Percentiles rank a stretch among this genome's conserved stretches.
These are phyloP conservation scores for Collybia mongolica DNA, from an alignment of 768 basidiomycete genomes.

Conservation along the genomic window DNA sequence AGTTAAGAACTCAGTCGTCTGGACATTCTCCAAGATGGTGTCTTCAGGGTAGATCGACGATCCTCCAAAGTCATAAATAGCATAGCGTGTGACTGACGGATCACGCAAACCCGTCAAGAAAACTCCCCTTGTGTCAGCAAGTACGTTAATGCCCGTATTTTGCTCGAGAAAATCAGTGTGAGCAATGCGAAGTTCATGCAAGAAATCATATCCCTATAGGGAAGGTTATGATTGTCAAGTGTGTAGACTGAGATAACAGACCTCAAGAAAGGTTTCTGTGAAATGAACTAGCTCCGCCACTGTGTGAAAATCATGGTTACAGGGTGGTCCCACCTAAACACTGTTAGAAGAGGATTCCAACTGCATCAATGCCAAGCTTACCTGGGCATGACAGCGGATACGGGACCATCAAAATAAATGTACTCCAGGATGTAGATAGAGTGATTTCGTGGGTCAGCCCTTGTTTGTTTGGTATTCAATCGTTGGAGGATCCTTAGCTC, in stretches of 20 bases:
- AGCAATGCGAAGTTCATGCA: slow-evolving; percentile 13
- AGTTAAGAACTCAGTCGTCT: neutral
- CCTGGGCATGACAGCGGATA: slow-evolving; percentile 19
- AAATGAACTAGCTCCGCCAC: neutral
- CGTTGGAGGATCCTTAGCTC: slow-evolving; percentile 12
- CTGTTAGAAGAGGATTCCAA: no score
- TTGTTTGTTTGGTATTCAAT: slow-evolving; percentile 8
- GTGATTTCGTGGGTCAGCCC: slow-evolving; percentile 17
- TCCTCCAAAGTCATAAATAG: neutral
- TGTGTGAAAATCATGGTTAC: neutral
- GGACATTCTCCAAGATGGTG: neutral
- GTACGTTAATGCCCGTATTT: slow-evolving; percentile 13
- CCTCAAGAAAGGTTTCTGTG: slow-evolving; percentile 2
- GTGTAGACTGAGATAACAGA: neutral
- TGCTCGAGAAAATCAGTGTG: slow-evolving; percentile 11
- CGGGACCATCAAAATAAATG: slow-evolving; percentile 9
- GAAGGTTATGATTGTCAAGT: no score
- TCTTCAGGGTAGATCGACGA: neutral
- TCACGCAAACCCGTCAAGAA: neutral
- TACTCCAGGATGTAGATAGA: slow-evolving; percentile 15
- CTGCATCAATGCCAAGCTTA: neutral
- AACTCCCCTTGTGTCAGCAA: neutral
- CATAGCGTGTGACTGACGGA: neutral
- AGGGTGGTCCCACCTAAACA: no score
- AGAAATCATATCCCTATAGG: slow-evolving; percentile 5